These are phyloP conservation scores for Vitis riparia DNA, from an alignment of 164 flowering plant species.

Conservation along the genomic window DNA sequence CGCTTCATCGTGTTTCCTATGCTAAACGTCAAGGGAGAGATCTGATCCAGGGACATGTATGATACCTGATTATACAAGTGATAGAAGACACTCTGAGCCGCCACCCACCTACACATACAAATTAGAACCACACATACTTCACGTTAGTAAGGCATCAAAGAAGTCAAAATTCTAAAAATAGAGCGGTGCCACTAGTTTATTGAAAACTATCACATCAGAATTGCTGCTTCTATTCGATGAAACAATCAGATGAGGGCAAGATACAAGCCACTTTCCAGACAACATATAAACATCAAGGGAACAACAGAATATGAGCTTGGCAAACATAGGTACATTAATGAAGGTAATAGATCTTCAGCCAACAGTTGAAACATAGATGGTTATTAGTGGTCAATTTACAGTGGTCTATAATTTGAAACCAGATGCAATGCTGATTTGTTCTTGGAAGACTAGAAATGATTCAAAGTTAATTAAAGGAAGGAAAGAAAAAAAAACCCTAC, in stretches of 20 bases:
- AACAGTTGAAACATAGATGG: too few species aligned
- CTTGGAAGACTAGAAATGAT: too few species aligned
- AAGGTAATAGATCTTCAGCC: background rate
- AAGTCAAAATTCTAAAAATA: background rate
- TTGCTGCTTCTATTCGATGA: background rate
- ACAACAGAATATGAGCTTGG: background rate
- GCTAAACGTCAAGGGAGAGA: slow-evolving; percentile 52
- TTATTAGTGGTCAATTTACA: too few species aligned
- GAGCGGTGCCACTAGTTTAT: too few species aligned
- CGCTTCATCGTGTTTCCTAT: slow-evolving; percentile 55
- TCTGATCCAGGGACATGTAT: slow-evolving; percentile 52
- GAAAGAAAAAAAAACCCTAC: too few species aligned
- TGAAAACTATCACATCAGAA: background rate
- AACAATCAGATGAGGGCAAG: background rate
- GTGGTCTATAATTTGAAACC: too few species aligned
- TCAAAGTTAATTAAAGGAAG: too few species aligned
- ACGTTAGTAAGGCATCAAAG: too few species aligned
- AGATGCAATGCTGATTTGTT: too few species aligned
- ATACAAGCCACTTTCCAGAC: background rate
- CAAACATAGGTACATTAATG: background rate
- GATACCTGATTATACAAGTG: slow-evolving; percentile 56
- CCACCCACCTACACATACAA: slow-evolving; percentile 43
- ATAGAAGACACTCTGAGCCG: slow-evolving; percentile 50
- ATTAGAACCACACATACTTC: slow-evolving; percentile 7
- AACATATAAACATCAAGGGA: background rate